Percentiles rank a stretch among this genome's conserved stretches.
phyloP scores from a whole-genome alignment of 345 rosid genomes.

The Hevea brasiliensis region DNA sequence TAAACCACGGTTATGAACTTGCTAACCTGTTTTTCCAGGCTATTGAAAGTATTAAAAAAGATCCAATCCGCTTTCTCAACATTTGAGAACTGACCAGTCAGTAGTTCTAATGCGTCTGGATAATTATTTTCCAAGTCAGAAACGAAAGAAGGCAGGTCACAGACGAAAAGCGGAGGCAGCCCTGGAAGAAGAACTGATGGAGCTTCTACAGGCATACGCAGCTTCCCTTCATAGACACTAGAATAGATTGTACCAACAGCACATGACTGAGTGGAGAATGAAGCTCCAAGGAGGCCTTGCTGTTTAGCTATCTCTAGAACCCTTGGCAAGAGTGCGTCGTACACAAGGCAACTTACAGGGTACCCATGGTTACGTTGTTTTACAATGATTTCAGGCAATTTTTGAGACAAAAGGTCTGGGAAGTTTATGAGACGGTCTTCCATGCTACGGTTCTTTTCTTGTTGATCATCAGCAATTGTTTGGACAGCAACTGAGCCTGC shows the following conservation, averaged over 20 bases:
- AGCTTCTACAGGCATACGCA: background rate
- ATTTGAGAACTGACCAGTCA: slow-evolving; percentile 18
- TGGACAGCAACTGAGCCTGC: too few relatives aligned
- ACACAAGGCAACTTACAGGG: slow-evolving; percentile 34
- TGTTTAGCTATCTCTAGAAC: slow-evolving; percentile 42
- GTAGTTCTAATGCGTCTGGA: background rate
- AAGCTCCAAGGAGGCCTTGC: slow-evolving; percentile 36
- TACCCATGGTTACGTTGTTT: slow-evolving; percentile 14
- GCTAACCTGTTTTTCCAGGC: slow-evolving; percentile 25
- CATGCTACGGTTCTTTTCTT: too few relatives aligned
- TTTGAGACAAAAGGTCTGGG: too few relatives aligned
- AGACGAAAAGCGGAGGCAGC: slow-evolving; percentile 4
- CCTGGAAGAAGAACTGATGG: slow-evolving; percentile 3
- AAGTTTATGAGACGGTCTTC: too few relatives aligned
- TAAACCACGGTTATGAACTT: too few relatives aligned
- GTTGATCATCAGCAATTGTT: too few relatives aligned
- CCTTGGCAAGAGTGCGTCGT: slow-evolving; percentile 55
- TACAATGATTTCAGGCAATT: slow-evolving; percentile 30
- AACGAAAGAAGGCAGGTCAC: background rate
- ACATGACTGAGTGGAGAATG: slow-evolving; percentile 48
- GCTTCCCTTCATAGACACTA: slow-evolving; percentile 28
- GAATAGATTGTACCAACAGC: slow-evolving; percentile 42
- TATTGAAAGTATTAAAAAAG: slow-evolving; percentile 13
- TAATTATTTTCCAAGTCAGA: too few relatives aligned
- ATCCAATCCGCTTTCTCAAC: slow-evolving; percentile 15